phyloP scores from a whole-genome alignment of 2,329 filamentous ascomycete species.

The Orbilia javanica region DNA sequence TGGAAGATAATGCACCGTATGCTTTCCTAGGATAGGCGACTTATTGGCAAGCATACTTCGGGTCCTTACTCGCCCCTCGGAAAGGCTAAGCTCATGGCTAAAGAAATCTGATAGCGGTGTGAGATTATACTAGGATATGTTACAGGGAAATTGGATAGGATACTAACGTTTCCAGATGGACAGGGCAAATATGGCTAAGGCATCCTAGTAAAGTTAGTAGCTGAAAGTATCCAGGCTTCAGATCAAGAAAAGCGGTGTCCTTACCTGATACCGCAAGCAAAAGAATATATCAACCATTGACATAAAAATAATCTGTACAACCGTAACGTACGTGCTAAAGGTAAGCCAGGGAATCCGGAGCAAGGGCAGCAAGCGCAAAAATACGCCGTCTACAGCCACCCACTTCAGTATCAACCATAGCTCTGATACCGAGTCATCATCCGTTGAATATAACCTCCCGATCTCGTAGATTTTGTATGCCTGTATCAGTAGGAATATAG shows the following conservation, averaged over 20 bases:
- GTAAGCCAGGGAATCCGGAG: conserved; percentile 93
- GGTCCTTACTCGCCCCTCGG: conserved; percentile 91
- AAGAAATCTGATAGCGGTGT: conserved; percentile 74
- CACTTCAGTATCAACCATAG: conserved; percentile 92
- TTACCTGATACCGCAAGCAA: conserved; percentile 64
- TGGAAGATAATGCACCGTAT: conserved; percentile 96
- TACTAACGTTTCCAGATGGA: conserved; percentile 55
- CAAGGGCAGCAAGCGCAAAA: conserved; percentile 86
- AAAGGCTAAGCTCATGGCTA: conserved; percentile 91
- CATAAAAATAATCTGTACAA: conserved; percentile 69
- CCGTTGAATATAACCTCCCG: conserved; percentile 68
- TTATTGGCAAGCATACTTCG: conserved; percentile 89
- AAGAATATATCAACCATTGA: conserved; percentile 88
- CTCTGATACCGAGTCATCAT: conserved; percentile 78
- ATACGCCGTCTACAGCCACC: conserved; percentile 85
- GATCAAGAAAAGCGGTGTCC: not conserved
- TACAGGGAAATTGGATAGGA: not conserved
- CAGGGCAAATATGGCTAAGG: conserved; percentile 12
- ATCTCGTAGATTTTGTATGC: conserved; percentile 86
- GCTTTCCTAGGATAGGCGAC: conserved; percentile 92
- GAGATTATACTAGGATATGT: not conserved
- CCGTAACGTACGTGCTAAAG: conserved; percentile 76
- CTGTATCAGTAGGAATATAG: conserved; percentile 80
- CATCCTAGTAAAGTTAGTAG: conserved; percentile 28
- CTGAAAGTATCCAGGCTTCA: not conserved